Base-by-base conservation (phyloP, 495 filamentous ascomycete species). In the Talaromyces stipitatus region DNA sequence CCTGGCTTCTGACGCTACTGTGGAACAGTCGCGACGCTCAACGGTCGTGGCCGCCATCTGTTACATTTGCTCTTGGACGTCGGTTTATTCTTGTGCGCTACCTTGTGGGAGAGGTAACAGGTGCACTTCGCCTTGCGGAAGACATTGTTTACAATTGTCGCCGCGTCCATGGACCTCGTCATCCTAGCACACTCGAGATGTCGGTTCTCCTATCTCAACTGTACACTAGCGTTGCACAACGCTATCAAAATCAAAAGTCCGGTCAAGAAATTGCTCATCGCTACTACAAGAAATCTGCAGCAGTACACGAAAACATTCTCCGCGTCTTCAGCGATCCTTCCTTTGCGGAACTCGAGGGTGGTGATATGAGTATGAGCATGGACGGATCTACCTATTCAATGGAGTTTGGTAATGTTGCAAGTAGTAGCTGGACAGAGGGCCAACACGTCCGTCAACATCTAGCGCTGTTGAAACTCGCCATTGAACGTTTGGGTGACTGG, bases 81-180 rank as follows among this genome's bases (percentile, higher is more conserved):
- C 68, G 68, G 61, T 69, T 69, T 36, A 66, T 69, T 36, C 58
- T 72, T n/a, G 70, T 66, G 41, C 70, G 69, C 43, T 74, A 72
- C 58, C 61, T 72, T 29, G 60, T 62, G 0, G 67, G 63, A 32
- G 70, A 72, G 22, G 54, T 61, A 20, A 50, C 63, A 11, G 66
- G 64, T 29, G 64, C 72, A 5, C 59, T 69, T 20, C 72, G 72
- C 24, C 67, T 74, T 7, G 67, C 72, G 18, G 70, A 74, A 57
- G 72, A 74, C 46, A 70, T 72, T 24, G 70, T 74, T 4, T 74
- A 74, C 63, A 74, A 74, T 62, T 72, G 70, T 62, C 63, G 64
- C 12, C 71, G 71, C 26, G 71, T 74, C 12, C 68, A 74, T 55
- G 69, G 71, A 12, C 55, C 65, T 12, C 65, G 64, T 52, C 68